Evolutionary conservation across 805 yeast genomes (phyloP), one percentile per base, ranked within the genome.

Genomic region (Candida chilensis): DNA sequence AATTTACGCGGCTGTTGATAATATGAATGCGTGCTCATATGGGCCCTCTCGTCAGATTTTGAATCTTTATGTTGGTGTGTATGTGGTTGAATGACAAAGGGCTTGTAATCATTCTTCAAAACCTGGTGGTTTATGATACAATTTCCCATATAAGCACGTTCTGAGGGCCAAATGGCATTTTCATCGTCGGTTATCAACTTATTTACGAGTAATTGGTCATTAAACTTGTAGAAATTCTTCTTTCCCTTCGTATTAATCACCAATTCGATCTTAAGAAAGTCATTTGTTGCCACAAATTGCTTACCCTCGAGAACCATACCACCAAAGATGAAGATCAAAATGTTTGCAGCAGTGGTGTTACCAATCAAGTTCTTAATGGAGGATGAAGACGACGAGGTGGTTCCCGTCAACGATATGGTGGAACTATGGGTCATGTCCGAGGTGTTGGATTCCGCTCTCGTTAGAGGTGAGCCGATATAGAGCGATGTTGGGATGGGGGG

Each of bases 401-500:
- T 22, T 7, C 12, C n/a, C 11, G 7, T 22, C 6, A 8, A n/a
- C 6, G 25, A 22, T 7, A 22, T 11, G 6, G n/a, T 11, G 6
- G 25, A 22, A n/a, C 14, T n/a, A 6, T 22, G 25, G 6, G 25
- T 22, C 11, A 22, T 5, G 6, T 22, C 25, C 13, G 25, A 22
- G 13, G 7, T 22, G 13, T 22, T 22, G 6, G 25, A 22, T 22
- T 22, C 25, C 6, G 25, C 13, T 11, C 13, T 22, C 7, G 25
- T n/a, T 22, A 22, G 6, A n/a, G 25, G 25, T n/a, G 25, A 22
- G 6, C 25, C 25, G 6, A 22, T 7, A 7, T 6, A 15, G 25
- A 22, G 25, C 13, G 25, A n/a, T n/a, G 12, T 22, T 6, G 25
- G 25, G 25, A 22, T 11, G 6, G 25, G 25, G 13, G 25, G 25